Conservation (phyloP, 2,329 filamentous ascomycete species). For the Leptographium galeiforme region DNA sequence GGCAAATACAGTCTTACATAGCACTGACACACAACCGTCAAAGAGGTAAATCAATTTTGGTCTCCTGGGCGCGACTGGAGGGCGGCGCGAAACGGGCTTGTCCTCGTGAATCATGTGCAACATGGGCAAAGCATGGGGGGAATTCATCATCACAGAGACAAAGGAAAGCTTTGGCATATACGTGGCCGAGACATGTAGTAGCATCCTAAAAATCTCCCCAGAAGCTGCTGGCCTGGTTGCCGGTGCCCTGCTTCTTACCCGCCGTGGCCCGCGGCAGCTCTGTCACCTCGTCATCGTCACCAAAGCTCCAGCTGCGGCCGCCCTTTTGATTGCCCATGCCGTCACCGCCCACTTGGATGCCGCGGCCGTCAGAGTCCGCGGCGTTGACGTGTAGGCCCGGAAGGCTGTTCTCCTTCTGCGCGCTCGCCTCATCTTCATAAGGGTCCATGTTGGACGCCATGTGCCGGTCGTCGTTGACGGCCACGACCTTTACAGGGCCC, state of each 20-base stretch:
- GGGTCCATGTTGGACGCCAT: constrained; percentile 58
- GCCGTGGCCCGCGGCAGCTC: constrained; percentile 19
- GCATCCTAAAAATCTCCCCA: constrained; percentile 36
- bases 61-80: too few species aligned
- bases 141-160: neutral
- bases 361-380: constrained; percentile 15
- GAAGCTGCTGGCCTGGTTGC: constrained; percentile 24
- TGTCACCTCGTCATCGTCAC: constrained; percentile 32
- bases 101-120: constrained; percentile 1
- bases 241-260: constrained; percentile 24
- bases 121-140: neutral
- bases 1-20: neutral
- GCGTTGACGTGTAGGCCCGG: constrained; percentile 6
- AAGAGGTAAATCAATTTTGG: neutral
- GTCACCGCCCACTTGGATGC: constrained; percentile 41
- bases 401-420: constrained; percentile 37
- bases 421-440: constrained; percentile 29
- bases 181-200: neutral
- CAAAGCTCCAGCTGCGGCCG: constrained; percentile 45
- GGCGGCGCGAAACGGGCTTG: neutral
- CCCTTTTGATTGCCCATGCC: constrained; percentile 51
- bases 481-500: constrained; percentile 19
- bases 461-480: constrained; percentile 43
- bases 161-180: neutral
- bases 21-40: neutral